phyloP scores from a whole-genome alignment of 257 asterid genomes.

The Primulina tabacum region DNA sequence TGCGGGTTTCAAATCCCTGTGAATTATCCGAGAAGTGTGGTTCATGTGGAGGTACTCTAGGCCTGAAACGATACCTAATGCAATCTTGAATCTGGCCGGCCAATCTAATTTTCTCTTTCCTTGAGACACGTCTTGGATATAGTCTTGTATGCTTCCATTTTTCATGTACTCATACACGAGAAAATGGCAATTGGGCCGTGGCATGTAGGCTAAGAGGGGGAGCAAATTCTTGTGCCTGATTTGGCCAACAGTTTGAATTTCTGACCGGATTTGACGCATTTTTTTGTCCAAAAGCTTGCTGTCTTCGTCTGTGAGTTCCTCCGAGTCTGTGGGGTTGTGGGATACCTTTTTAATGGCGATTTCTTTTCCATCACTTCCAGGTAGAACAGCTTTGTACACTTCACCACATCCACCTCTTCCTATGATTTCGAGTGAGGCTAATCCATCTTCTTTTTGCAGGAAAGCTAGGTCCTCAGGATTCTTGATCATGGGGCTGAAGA shows the following conservation, averaged over 20 bases:
- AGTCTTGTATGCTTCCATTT: slow-evolving; percentile 79
- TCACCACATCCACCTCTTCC: slow-evolving; percentile 94
- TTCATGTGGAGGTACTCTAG: slow-evolving; percentile 75
- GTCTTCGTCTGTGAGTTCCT: slow-evolving; percentile 59
- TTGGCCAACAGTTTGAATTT: slow-evolving; percentile 78
- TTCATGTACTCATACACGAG: slow-evolving; percentile 82
- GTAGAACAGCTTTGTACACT: slow-evolving; percentile 69
- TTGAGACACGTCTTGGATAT: slow-evolving; percentile 32
- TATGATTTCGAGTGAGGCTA: slow-evolving; percentile 50
- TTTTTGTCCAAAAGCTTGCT: slow-evolving; percentile 61
- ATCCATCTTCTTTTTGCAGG: slow-evolving; percentile 62
- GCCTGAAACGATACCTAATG: slow-evolving; percentile 69
- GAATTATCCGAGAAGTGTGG: slow-evolving; percentile 65
- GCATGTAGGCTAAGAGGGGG: slow-evolving; percentile 70
- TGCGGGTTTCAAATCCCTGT: slow-evolving; percentile 85
- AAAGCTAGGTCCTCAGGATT: slow-evolving; percentile 79
- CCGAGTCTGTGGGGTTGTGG: slow-evolving; percentile 49
- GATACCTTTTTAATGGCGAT: slow-evolving; percentile 73
- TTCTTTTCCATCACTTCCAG: slow-evolving; percentile 62
- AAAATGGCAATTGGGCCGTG: slow-evolving; percentile 74
- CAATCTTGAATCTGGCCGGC: slow-evolving; percentile 59
- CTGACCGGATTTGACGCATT: slow-evolving; percentile 75
- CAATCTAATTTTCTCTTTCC: slow-evolving; percentile 58
- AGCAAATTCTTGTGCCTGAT: slow-evolving; percentile 74
- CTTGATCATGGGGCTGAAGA: slow-evolving; percentile 69